Percentiles rank a stretch among this genome's conserved stretches.
Conservation (phyloP, 2,329 filamentous ascomycete genomes). For the Stachybotrys echinatus region DNA sequence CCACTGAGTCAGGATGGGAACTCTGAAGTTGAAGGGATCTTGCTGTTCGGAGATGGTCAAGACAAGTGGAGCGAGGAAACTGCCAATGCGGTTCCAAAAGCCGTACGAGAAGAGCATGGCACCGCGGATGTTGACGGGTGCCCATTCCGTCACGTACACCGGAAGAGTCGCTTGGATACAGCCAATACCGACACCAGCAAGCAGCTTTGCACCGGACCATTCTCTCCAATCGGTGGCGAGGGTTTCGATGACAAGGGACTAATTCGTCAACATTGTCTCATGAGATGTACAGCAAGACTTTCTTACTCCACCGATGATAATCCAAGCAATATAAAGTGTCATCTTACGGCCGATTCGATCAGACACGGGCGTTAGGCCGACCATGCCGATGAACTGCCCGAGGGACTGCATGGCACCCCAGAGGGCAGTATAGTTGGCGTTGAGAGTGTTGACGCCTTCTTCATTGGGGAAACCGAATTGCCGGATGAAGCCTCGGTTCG, state of each 20-base stretch:
- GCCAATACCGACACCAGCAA: slow-evolving; percentile 8
- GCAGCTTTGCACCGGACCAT: slow-evolving; percentile 10
- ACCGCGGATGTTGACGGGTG: slow-evolving; percentile 9
- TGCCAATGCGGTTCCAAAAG: slow-evolving; percentile 10
- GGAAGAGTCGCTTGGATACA: slow-evolving; percentile 6
- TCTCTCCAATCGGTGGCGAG: slow-evolving; percentile 8
- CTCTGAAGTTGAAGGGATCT: slow-evolving; percentile 7
- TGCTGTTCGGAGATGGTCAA: slow-evolving; percentile 7
- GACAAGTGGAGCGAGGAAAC: slow-evolving; percentile 9
- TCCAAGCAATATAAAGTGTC: too few relatives aligned
- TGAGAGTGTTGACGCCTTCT: slow-evolving; percentile 3
- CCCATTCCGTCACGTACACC: slow-evolving; percentile 8
- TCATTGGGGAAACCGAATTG: slow-evolving; percentile 4
- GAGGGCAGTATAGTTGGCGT: slow-evolving; percentile 6
- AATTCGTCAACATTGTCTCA: too few relatives aligned
- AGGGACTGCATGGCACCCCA: slow-evolving; percentile 9
- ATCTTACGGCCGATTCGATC: slow-evolving; percentile 7
- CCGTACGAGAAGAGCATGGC: slow-evolving; percentile 8
- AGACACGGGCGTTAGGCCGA: slow-evolving; percentile 5
- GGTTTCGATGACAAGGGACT: slow-evolving; percentile 5
- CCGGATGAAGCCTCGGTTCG: slow-evolving; percentile 8
- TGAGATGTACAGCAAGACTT: too few relatives aligned
- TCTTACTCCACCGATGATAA: too few relatives aligned
- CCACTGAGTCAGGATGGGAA: too few relatives aligned
- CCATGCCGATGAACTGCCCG: slow-evolving; percentile 8